Evolutionary conservation across 2,329 filamentous ascomycete genomes (phyloP), one percentile per base, ranked within the genome.

Genomic region (Colletotrichum agaves): DNA sequence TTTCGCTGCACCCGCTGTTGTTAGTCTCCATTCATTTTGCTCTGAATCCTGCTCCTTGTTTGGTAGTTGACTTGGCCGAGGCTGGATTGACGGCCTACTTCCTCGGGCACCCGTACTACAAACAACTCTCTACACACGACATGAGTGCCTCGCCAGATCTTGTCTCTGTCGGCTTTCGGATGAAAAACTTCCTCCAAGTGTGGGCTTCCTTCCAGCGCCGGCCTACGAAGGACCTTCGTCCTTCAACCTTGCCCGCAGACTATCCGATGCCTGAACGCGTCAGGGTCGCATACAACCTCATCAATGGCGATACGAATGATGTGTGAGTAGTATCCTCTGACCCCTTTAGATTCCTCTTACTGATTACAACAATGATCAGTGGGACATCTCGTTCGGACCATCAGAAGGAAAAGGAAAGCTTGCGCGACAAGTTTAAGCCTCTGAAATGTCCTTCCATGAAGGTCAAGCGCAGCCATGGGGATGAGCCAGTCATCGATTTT

Each of bases 61-160:
- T 2, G n/a, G 11, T 19, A 5, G 13, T 19, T 19, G 11, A 33
- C 21, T 44, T 3, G 37, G n/a, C 21, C 43, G 2, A 61, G 58
- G 58, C 58, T 35, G 58, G 58, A 10, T 13, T 61, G 4, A 44
- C 19, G 27, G 58, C 58, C 7, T 61, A 61, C 44, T 61, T 61
- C 35, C 31, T 61, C 27, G 58, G 31, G 2, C 58, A 50, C 5
- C 58, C 58, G 19, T 10, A 61, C n/a, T 49, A 27, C 35, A 58
- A 41, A 23, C 15, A 21, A 11, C 7, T 33, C 11, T 58, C 46
- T 12, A n/a, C 17, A 0, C 17, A 58, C 21, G 44, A 4, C 1
- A 4, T 33, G 10, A 35, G 5, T 27, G n/a, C 39, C 5, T 46
- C 12, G 13, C 4, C 55, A 19, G 47, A 17, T 6, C 11, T 10